Conservation (phyloP, 352 stramenopile species). For the Peronosclerospora sorghi region DNA sequence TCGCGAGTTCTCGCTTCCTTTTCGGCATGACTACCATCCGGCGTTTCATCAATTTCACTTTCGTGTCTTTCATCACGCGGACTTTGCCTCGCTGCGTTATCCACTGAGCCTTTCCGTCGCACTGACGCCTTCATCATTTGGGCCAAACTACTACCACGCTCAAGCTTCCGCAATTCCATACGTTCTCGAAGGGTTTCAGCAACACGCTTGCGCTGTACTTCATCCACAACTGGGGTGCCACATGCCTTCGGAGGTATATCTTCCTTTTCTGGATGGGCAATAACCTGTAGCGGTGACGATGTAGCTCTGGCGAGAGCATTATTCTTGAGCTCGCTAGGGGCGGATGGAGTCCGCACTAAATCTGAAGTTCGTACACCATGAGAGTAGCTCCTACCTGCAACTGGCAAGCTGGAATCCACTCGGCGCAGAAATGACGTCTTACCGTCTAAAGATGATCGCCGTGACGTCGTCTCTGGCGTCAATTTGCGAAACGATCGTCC, state of each 20-base stretch:
- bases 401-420: conserved; percentile 9
- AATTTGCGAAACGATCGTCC: conserved; percentile 9
- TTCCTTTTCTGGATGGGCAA: conserved; percentile 9
- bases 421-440: conserved; percentile 10
- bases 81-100: conserved; percentile 9
- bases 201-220: conserved; percentile 29
- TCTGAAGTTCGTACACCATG: conserved; percentile 11
- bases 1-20: conserved; percentile 37
- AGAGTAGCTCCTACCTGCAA: conserved; percentile 9
- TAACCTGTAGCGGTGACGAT: conserved; percentile 12
- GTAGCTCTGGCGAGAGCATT: conserved; percentile 7
- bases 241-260: conserved; percentile 6
- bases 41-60: conserved; percentile 5
- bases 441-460: conserved; percentile 25
- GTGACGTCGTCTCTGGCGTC: conserved; percentile 12
- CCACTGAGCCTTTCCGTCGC: conserved; percentile 8
- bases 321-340: conserved; percentile 7
- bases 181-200: conserved; percentile 23
- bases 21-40: conserved; percentile 12
- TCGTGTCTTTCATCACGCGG: conserved; percentile 10
- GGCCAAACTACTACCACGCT: conserved; percentile 23
- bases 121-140: conserved; percentile 25
- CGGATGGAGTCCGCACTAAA: conserved; percentile 8
- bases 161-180: conserved; percentile 33
- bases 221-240: conserved; percentile 11